Conservation (phyloP, 2,329 filamentous ascomycete species). For the Sporothrix phasma region DNA sequence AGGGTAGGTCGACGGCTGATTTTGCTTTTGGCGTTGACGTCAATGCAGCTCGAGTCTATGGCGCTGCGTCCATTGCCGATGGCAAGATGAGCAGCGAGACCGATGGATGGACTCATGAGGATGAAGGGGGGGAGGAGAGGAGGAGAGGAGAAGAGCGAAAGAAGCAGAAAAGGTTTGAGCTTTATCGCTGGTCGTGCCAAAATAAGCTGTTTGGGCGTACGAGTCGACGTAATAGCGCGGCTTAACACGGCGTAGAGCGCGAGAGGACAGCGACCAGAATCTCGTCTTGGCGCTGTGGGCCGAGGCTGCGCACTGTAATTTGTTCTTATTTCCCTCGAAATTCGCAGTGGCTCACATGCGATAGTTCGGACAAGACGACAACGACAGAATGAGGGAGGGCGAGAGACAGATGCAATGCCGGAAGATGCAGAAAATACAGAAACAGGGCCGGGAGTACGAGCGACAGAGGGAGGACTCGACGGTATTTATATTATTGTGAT, state of each 20-base stretch:
- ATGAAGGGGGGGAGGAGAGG: background rate
- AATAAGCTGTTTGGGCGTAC: background rate
- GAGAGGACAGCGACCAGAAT: background rate
- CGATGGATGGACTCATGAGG: slow-evolving; percentile 4
- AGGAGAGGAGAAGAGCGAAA: background rate
- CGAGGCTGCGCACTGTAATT: background rate
- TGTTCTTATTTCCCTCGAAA: too few species aligned
- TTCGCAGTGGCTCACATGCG: background rate
- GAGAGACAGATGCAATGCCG: background rate
- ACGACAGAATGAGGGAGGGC: background rate
- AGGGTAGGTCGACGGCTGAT: slow-evolving; percentile 7
- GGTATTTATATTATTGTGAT: too few species aligned
- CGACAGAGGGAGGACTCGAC: background rate
- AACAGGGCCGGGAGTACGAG: background rate
- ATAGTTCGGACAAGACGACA: background rate
- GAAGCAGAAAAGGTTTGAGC: background rate
- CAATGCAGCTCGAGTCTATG: slow-evolving; percentile 17
- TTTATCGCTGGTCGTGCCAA: background rate
- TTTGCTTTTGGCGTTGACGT: slow-evolving; percentile 1
- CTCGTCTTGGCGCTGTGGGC: background rate
- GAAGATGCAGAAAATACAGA: background rate
- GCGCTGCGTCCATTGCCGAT: slow-evolving; percentile 14
- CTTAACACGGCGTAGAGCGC: too few species aligned
- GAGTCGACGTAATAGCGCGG: background rate
- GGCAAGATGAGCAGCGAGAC: slow-evolving; percentile 7